These are phyloP conservation scores for Curvularia lunata DNA, from an alignment of 2,329 filamentous ascomycete species.

Conservation along the genomic window DNA sequence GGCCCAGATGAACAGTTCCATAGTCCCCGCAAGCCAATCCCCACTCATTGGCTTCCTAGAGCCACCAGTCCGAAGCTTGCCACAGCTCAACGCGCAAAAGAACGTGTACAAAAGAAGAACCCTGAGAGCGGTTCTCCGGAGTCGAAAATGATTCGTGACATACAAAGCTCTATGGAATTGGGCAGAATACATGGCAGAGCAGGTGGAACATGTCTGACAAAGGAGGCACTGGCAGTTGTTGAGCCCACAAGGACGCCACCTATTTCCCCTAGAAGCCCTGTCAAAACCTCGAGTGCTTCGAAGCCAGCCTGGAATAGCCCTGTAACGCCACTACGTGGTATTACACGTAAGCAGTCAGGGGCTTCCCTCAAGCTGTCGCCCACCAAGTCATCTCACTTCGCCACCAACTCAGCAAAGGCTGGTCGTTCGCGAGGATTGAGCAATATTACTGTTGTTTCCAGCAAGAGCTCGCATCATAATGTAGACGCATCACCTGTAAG, in stretches of 20 bases:
- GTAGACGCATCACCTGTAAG: slow-evolving; percentile 41
- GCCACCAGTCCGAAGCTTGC: slow-evolving; percentile 24
- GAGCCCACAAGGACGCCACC: slow-evolving; percentile 28
- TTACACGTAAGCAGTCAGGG: slow-evolving; percentile 14
- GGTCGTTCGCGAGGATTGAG: slow-evolving; percentile 22
- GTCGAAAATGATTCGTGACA: slow-evolving; percentile 22
- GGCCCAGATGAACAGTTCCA: slow-evolving; percentile 1
- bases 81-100: slow-evolving; percentile 33
- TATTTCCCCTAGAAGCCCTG: slow-evolving; percentile 16
- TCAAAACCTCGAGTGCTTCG: slow-evolving; percentile 21
- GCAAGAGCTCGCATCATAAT: slow-evolving; percentile 28
- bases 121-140: slow-evolving; percentile 19
- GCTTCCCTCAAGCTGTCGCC: slow-evolving; percentile 30
- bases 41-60: slow-evolving; percentile 32
- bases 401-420: not conserved
- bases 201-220: slow-evolving; percentile 35
- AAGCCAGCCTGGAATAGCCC: slow-evolving; percentile 32
- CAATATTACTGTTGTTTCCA: slow-evolving; percentile 29
- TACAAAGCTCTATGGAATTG: slow-evolving; percentile 28
- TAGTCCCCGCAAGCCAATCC: slow-evolving; percentile 39
- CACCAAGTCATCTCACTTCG: slow-evolving; percentile 13
- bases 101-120: slow-evolving; percentile 28
- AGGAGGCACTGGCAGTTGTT: slow-evolving; percentile 33
- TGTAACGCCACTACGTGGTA: slow-evolving; percentile 22
- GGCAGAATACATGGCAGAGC: slow-evolving; percentile 20